A percentile compares a stretch with the other conserved stretches of the same genome.
Conservation (phyloP, 2,329 filamentous ascomycete genomes). For the Paramyrothecium sp. region DNA sequence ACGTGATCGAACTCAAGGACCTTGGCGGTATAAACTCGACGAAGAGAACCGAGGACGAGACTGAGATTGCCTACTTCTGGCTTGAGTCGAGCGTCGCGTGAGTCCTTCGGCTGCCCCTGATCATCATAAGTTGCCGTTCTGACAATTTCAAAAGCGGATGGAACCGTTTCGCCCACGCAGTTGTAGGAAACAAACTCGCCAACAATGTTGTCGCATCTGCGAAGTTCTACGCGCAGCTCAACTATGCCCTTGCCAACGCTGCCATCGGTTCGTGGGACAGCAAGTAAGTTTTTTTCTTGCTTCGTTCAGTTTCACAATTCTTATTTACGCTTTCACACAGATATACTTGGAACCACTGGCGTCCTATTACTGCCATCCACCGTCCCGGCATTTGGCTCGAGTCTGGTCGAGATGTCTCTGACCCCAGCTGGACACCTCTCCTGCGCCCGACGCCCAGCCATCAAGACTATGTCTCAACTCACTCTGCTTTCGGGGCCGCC, state of each 20-base stretch:
- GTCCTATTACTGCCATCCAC: constrained; percentile 9
- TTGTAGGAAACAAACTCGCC: constrained; percentile 6
- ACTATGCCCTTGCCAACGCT: constrained; percentile 12
- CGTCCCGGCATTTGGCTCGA: constrained; percentile 7
- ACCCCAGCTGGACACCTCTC: constrained; percentile 10
- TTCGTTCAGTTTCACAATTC: neutral
- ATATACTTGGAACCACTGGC: constrained; percentile 7
- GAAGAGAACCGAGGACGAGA: constrained; percentile 5
- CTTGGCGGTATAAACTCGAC: constrained; percentile 5
- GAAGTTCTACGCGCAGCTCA: constrained; percentile 11
- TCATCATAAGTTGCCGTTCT: neutral
- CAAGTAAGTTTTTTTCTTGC: constrained; percentile 1
- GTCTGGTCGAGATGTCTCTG: constrained; percentile 8
- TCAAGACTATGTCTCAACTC: constrained; percentile 10
- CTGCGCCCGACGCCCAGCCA: constrained; percentile 9
- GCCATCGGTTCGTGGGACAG: constrained; percentile 8
- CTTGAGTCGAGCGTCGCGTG: constrained; percentile 8
- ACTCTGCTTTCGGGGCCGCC: constrained; percentile 10
- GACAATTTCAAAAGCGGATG: constrained; percentile 3
- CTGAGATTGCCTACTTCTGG: constrained; percentile 13
- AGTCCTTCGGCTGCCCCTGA: neutral
- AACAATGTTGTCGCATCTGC: constrained; percentile 7
- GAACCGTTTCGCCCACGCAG: constrained; percentile 8
- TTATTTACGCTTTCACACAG: neutral
- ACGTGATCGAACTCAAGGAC: constrained; percentile 4